Evolutionary conservation across 208 protist species (phyloP).

Genomic region (Zelonia costaricensis): DNA sequence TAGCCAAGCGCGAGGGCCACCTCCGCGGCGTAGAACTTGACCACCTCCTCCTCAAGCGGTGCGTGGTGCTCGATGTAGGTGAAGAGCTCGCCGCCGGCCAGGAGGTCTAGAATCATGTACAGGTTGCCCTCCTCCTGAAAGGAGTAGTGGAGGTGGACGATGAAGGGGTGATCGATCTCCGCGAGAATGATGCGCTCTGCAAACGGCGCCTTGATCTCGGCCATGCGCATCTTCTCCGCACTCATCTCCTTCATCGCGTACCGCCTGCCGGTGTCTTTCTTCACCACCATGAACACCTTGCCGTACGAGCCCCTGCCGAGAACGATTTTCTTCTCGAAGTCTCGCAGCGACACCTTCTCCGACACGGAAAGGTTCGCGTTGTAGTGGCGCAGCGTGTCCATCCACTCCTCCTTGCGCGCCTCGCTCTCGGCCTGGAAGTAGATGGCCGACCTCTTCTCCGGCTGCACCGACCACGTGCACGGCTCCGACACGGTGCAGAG

Average conservation of each 20-base stretch:
- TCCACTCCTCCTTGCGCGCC: constrained; percentile 42
- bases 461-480: constrained; percentile 30
- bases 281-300: constrained; percentile 88
- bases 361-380: constrained; percentile 30
- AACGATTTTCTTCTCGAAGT: constrained; percentile 89
- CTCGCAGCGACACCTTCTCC: constrained; percentile 73
- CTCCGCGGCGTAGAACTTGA: constrained; percentile 93
- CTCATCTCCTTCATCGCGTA: constrained; percentile 94
- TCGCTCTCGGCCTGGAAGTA: constrained; percentile 43
- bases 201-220: constrained; percentile 32
- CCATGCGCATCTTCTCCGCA: constrained; percentile 64
- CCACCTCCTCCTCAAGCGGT: constrained; percentile 69
- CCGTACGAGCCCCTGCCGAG: constrained; percentile 94
- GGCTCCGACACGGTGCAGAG: constrained; percentile 27
- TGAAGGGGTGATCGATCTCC: constrained; percentile 93
- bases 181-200: constrained; percentile 93
- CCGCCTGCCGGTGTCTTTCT: constrained; percentile 81
- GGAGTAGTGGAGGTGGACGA: constrained; percentile 95
- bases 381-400: constrained; percentile 31
- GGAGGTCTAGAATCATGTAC: constrained; percentile 94
- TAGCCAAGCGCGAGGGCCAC: constrained; percentile 89
- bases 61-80: constrained; percentile 71
- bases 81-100: constrained; percentile 92
- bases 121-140: constrained; percentile 94
- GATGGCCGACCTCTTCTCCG: constrained; percentile 18